phyloP scores from a whole-genome alignment of 805 yeast species.

The Suhomyces kilbournensis region DNA sequence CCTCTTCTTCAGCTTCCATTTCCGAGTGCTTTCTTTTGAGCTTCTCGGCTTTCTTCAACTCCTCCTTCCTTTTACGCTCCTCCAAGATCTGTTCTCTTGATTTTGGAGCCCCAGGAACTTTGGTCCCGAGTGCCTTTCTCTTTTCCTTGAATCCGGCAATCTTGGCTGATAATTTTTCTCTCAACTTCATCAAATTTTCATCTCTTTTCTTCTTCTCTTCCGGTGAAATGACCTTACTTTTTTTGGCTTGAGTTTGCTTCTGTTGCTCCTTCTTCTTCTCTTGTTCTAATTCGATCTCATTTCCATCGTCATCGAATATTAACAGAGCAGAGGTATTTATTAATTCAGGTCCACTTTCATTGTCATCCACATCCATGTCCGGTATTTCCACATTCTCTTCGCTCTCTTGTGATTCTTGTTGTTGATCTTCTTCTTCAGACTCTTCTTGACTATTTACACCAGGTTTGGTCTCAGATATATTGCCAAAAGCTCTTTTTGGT shows the following conservation, averaged over 20 bases:
- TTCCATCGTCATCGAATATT: slow-evolving; percentile 73
- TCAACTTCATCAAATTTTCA: slow-evolving; percentile 61
- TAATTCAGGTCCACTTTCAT: slow-evolving; percentile 9
- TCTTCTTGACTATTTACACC: slow-evolving; percentile 11
- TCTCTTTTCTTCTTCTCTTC: slow-evolving; percentile 51
- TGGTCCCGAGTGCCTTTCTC: slow-evolving; percentile 90
- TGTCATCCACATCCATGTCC: slow-evolving; percentile 22
- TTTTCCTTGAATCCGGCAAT: slow-evolving; percentile 68
- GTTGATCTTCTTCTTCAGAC: slow-evolving; percentile 11
- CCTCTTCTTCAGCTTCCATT: slow-evolving; percentile 41
- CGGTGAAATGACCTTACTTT: slow-evolving; percentile 31
- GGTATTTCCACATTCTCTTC: slow-evolving; percentile 5
- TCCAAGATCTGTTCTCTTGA: slow-evolving; percentile 78
- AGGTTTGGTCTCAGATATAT: slow-evolving; percentile 7
- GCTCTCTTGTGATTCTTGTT: slow-evolving; percentile 15
- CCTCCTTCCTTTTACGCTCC: slow-evolving; percentile 53
- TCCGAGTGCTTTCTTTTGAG: slow-evolving; percentile 40
- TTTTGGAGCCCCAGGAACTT: slow-evolving; percentile 73
- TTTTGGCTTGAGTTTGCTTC: slow-evolving; percentile 17
- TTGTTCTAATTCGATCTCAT: slow-evolving; percentile 56
- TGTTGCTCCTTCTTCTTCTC: slow-evolving; percentile 44
- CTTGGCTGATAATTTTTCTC: slow-evolving; percentile 74
- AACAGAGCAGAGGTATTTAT: slow-evolving; percentile 25
- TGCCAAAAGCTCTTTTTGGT: slow-evolving; percentile 20
- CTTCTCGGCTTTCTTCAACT: slow-evolving; percentile 43